Evolutionary conservation across 2,329 filamentous ascomycete species (phyloP).

Genomic region (Xylaria sp.): DNA sequence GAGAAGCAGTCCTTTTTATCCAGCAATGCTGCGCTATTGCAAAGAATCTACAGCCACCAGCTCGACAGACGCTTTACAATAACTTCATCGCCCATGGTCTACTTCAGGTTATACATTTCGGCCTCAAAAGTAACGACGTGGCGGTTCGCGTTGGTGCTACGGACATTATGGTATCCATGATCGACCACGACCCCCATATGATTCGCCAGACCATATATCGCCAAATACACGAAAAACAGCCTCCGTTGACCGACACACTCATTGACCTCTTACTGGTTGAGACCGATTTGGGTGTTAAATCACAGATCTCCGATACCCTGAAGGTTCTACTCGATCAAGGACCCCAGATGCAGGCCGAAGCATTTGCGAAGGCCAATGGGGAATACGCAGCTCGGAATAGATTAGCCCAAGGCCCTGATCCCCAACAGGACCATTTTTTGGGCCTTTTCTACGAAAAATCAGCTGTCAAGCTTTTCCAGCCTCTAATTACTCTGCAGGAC

Average conservation of each 20-base stretch:
- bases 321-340: constrained; percentile 89
- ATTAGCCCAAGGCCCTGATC: constrained; percentile 62
- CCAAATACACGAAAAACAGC: constrained; percentile 86
- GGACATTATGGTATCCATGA: constrained; percentile 91
- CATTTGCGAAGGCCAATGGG: constrained; percentile 70
- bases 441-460: constrained; percentile 90
- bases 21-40: constrained; percentile 95
- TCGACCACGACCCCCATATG: constrained; percentile 95
- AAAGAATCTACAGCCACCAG: constrained; percentile 89
- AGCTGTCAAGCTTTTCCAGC: constrained; percentile 85
- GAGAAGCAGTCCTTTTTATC: constrained; percentile 94
- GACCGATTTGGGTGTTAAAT: constrained; percentile 92
- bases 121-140: constrained; percentile 84
- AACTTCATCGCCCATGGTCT: constrained; percentile 91
- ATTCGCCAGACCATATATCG: constrained; percentile 93
- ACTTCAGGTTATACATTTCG: constrained; percentile 89
- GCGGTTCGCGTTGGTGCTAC: constrained; percentile 90
- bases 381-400: constrained; percentile 72
- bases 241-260: constrained; percentile 87
- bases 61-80: constrained; percentile 82
- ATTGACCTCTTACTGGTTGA: constrained; percentile 93
- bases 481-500: constrained; percentile 81
- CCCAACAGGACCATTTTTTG: constrained; percentile 86
- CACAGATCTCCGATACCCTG: constrained; percentile 93
- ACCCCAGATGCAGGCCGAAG: constrained; percentile 62